Base-by-base conservation (phyloP, 2,329 filamentous ascomycete genomes). In the Fusarium sp. region DNA sequence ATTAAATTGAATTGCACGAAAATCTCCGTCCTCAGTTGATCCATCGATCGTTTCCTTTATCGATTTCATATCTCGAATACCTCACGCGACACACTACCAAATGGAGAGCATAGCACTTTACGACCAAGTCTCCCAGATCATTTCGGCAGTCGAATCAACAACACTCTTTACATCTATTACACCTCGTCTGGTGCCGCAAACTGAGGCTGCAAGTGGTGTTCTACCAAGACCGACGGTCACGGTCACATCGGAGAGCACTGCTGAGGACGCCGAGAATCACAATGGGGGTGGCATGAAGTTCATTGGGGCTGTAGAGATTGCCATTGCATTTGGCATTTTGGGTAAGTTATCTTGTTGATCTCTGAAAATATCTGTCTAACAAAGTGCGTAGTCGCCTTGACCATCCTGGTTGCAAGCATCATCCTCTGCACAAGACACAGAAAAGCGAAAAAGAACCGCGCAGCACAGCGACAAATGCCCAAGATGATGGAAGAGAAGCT, bases 81-180 rank as follows among this genome's bases (percentile, higher is more conserved):
- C 16, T 22, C 35, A 18, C 47, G 50, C 22, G 7, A n/a, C 42
- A 52, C 36, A 40, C 40, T 16, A 27, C 60, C 8, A 47, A 60
- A 74, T 75, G 63, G 70, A 75, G n/a, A 42, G 65, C 31, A 8
- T 63, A 6, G 57, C 65, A 29, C 36, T 78, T 6, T 67, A 76
- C n/a, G 60, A 67, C 35, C 68, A 78, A 64, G 47, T 78, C 16
- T 78, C 77, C 0, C 71, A 74, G 5, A 58, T 78, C 25, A 71
- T 78, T 7, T 77, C 74, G 5, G 77, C 76, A 2, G 52, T 67
- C 9, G 75, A 77, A 56, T 59, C 68, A 18, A 78, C 76, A 2
- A 78, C 76, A 8, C 66, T 78, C 6, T 78, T 73, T 31, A 78
- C 76, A 2, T 61, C 76, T 1, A 78, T 78, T 29, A 69, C 74